Evolutionary conservation across 2,329 filamentous ascomycete genomes (phyloP).

Genomic region (Phialophora verrucosa): DNA sequence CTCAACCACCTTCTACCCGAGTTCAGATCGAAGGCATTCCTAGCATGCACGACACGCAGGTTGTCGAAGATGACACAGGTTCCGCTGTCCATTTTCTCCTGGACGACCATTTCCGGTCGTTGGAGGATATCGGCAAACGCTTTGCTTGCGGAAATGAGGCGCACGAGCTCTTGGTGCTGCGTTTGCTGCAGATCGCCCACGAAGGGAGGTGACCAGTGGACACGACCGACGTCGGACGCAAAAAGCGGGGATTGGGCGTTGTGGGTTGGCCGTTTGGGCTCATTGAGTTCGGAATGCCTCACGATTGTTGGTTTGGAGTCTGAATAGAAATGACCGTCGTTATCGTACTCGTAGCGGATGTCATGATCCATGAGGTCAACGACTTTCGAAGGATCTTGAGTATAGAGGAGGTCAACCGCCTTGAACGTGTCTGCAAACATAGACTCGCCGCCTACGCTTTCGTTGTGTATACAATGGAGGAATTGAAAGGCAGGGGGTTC

Average conservation of each 20-base stretch:
- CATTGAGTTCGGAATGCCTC: slow-evolving; percentile 27
- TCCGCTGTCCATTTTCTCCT: slow-evolving; percentile 76
- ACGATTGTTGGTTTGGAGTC: slow-evolving; percentile 62
- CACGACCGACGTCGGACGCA: slow-evolving; percentile 44
- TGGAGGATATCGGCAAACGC: slow-evolving; percentile 69
- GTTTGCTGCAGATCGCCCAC: slow-evolving; percentile 62
- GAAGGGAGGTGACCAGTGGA: slow-evolving; percentile 82
- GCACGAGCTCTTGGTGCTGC: slow-evolving; percentile 17
- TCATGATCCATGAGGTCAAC: slow-evolving; percentile 25
- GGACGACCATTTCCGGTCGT: slow-evolving; percentile 63
- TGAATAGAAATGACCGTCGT: slow-evolving; percentile 67
- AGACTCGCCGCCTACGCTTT: slow-evolving; percentile 78
- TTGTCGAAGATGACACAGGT: slow-evolving; percentile 97
- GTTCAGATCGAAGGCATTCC: slow-evolving; percentile 71
- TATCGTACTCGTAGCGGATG: slow-evolving; percentile 60
- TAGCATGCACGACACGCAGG: slow-evolving; percentile 77
- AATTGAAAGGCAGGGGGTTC: slow-evolving; percentile 82
- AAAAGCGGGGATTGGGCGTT: slow-evolving; percentile 19
- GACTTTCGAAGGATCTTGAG: slow-evolving; percentile 41
- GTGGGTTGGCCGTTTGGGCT: slow-evolving; percentile 26
- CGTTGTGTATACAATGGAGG: slow-evolving; percentile 86
- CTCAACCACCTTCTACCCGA: slow-evolving; percentile 79
- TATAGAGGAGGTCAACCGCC: slow-evolving; percentile 57
- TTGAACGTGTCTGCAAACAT: slow-evolving; percentile 79
- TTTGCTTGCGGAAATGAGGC: slow-evolving; percentile 53